phyloP scores from a whole-genome alignment of 2,329 filamentous ascomycete genomes.

The Phaeoacremonium minimum region DNA sequence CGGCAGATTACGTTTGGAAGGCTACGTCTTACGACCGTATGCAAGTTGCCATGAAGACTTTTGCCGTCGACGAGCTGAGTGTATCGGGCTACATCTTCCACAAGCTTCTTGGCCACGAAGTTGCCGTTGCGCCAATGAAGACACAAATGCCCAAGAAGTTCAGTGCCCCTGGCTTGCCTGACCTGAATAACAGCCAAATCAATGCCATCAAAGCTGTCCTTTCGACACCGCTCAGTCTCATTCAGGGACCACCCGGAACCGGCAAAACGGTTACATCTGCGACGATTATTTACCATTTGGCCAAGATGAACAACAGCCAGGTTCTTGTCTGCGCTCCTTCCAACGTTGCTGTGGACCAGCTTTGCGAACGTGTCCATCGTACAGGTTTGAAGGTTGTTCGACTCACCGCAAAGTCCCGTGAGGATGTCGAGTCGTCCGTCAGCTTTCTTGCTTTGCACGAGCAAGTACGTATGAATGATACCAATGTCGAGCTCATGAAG shows the following conservation, averaged over 20 bases:
- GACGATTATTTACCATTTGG: slow-evolving; percentile 96
- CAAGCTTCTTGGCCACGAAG: slow-evolving; percentile 90
- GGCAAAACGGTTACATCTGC: slow-evolving; percentile 98
- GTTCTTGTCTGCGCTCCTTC: slow-evolving; percentile 96
- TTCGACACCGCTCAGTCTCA: slow-evolving; percentile 88
- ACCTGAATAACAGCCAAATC: slow-evolving; percentile 93
- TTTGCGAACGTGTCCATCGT: slow-evolving; percentile 92
- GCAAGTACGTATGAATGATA: slow-evolving; percentile 96
- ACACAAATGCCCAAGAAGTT: slow-evolving; percentile 95
- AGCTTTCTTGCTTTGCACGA: slow-evolving; percentile 93
- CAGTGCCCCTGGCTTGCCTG: slow-evolving; percentile 87
- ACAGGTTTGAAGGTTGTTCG: slow-evolving; percentile 96
- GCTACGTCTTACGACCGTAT: slow-evolving; percentile 98
- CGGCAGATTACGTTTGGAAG: slow-evolving; percentile 98
- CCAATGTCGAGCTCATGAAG: slow-evolving; percentile 88
- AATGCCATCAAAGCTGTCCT: slow-evolving; percentile 94
- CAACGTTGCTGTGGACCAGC: slow-evolving; percentile 96
- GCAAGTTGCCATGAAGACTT: slow-evolving; percentile 99
- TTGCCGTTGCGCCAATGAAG: slow-evolving; percentile 92
- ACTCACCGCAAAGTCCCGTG: slow-evolving; percentile 96
- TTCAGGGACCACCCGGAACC: slow-evolving; percentile 93
- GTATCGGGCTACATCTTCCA: slow-evolving; percentile 99
- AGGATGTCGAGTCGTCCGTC: slow-evolving; percentile 98
- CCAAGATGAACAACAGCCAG: slow-evolving; percentile 90
- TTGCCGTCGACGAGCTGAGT: slow-evolving; percentile 95